Base-by-base conservation (phyloP, 352 stramenopile genomes). In the Phytopythium boreale region DNA sequence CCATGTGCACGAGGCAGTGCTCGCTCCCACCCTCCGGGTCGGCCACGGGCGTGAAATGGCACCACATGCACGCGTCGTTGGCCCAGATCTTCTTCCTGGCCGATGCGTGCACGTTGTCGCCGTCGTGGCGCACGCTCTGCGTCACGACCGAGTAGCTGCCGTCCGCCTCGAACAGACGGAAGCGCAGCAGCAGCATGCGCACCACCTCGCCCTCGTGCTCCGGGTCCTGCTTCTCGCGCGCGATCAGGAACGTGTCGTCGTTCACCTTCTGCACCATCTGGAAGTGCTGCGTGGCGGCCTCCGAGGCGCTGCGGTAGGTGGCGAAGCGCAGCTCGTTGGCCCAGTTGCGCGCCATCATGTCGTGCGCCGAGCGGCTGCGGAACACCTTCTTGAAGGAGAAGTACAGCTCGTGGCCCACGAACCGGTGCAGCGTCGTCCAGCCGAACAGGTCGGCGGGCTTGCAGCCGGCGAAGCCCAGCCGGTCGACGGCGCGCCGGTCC, bases 231-330 rank as follows among this genome's bases (percentile, higher is more conserved):
- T 76, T 72, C 49, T 78, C 69, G 0, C 75, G 64, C 7, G 69
- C 68, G 26, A 76, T 70, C 34, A 89, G 69, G 72, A 81, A 89
- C 24, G 75, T 87, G 60, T 87, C 74, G 22, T 87, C 72, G 58
- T 87, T 88, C 26, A 87, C 44, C 49, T 80, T 72, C 57, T 83
- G 73, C 27, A 77, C 59, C 37, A 88, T 66, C 67, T 82, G 34
- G 46, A 71, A 80, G 27, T 66, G 65, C 57, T 83, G 75, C 22
- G 59, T 77, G 4, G 75, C 72, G 5, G 72, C 70, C 53, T 83
- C 67, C 15, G 59, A 55, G 0, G 60, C 43, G 34, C 59, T 78
- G 51, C 80, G 74, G 50, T 89, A 89, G 20, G 64, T 76, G 37
- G 78, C 63, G 44, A 80, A 71, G 37, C 75, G 67, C 34, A 76